Percentiles rank a stretch among this genome's conserved stretches.
These are phyloP conservation scores for Aspergillus viridinutans DNA, from an alignment of 2,329 filamentous ascomycete species.

Conservation along the genomic window DNA sequence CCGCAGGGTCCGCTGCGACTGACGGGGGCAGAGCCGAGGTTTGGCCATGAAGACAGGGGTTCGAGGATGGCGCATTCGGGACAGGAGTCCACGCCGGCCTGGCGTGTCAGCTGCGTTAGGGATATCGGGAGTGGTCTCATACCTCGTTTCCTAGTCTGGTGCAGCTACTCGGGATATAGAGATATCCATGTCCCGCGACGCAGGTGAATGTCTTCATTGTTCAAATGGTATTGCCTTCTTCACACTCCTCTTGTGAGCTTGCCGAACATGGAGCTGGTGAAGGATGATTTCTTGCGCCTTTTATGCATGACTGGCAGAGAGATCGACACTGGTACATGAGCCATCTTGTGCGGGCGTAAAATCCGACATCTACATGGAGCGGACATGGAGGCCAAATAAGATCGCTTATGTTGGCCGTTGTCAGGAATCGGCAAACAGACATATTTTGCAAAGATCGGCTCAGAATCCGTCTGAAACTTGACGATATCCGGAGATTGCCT, in stretches of 20 bases:
- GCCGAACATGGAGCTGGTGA: no score
- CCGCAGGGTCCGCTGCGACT: conserved; percentile 50
- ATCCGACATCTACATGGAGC: background rate
- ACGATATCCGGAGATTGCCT: background rate
- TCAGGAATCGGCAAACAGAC: background rate
- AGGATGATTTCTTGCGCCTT: background rate
- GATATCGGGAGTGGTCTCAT: conserved; percentile 1
- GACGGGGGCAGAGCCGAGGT: conserved; percentile 44
- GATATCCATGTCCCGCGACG: conserved; percentile 44
- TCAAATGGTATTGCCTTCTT: background rate
- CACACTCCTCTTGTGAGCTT: no score
- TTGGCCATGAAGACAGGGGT: conserved; percentile 50
- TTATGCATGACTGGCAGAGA: background rate
- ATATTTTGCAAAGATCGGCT: background rate
- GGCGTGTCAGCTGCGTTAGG: background rate
- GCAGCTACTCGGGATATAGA: conserved; percentile 43
- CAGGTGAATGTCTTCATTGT: conserved; percentile 10
- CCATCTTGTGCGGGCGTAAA: background rate
- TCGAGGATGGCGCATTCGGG: conserved; percentile 55
- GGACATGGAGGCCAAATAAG: background rate
- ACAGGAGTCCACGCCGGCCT: conserved; percentile 50
- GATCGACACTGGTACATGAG: background rate
- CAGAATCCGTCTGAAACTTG: background rate
- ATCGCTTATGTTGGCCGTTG: background rate
- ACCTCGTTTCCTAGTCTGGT: conserved; percentile 45